These are phyloP conservation scores for Cardamine chenopodiifolia DNA, from an alignment of 345 rosid species.

Conservation along the genomic window DNA sequence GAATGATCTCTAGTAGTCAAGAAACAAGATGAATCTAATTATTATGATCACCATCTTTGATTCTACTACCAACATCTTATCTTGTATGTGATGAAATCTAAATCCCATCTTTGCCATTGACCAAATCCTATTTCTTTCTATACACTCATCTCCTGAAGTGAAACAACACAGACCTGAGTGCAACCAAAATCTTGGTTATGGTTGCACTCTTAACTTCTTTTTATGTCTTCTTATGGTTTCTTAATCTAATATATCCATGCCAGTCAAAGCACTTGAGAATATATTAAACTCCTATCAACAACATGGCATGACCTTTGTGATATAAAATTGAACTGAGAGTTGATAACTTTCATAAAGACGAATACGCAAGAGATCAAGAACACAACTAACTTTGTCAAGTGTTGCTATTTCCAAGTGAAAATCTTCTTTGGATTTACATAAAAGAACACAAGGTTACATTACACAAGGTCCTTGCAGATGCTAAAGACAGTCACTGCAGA, in stretches of 20 bases:
- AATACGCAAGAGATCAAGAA: neutral
- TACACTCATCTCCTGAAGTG: neutral
- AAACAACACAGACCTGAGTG: neutral
- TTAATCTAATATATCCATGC: neutral
- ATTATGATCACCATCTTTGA: no score
- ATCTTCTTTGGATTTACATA: neutral
- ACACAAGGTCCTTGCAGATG: constrained; percentile 15
- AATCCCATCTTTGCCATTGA: neutral
- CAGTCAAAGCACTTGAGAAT: neutral
- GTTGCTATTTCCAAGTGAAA: neutral
- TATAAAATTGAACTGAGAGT: neutral
- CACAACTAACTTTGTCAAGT: neutral
- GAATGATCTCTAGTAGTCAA: no score
- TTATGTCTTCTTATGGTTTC: neutral
- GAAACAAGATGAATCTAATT: no score
- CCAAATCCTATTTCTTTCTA: neutral
- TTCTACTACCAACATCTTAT: neutral
- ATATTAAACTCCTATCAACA: neutral
- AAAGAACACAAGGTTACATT: neutral
- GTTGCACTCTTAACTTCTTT: neutral
- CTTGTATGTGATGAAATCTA: neutral
- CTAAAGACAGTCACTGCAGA: neutral
- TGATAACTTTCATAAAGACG: neutral
- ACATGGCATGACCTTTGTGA: neutral
- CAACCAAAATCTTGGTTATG: neutral